Evolutionary conservation across 148 eudicot species (phyloP), one percentile per base, ranked within the genome.

Genomic region (Arbutus unedo): DNA sequence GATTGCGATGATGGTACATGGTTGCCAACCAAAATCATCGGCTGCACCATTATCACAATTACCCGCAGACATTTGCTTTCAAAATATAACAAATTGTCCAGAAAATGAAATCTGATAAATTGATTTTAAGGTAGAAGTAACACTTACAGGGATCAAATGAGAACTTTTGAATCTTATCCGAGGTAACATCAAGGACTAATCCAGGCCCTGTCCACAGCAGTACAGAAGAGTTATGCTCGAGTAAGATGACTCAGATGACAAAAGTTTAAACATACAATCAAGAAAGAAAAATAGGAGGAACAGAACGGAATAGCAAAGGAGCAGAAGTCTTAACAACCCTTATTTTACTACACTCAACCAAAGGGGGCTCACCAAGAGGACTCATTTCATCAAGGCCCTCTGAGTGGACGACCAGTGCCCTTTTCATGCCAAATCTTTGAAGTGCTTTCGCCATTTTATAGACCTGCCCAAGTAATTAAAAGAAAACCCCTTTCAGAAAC

Each of bases 331-430:
- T 25, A 16, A 50, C 43, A 44, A 50, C 19, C 51, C 25, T 21
- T 4, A 21, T 14, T 15, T 4, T 44, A 3, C 44, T 41, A 68
- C 57, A 60, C 57, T 14, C 4, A 59, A 76, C 71, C 5, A 11
- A 62, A 57, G 49, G 68, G 25, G 57, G 55, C 85, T 85, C 79
- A 96, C 98, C 99, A 79, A 96, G 87, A 78, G 99, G 98, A 82
- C 98, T 96, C 91, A 96, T 96, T 85, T 96, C 99, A 81, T 94
- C 99, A 11, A 96, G 84, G 67, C 99, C 99, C 55, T 96, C 97
- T 11, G 97, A 93, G 88, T 94, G 99, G 85, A 96, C 99, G 38
- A 94, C 96, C 88, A 94, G 84, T 77, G 97, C 98, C 87, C 99
- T 91, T 88, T 91, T 93, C 99, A 96, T 96, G 91, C 99, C 99